A percentile compares a stretch with the other conserved stretches of the same genome.
Conservation (phyloP, 2,329 filamentous ascomycete genomes). For the Talaromyces marneffei region DNA sequence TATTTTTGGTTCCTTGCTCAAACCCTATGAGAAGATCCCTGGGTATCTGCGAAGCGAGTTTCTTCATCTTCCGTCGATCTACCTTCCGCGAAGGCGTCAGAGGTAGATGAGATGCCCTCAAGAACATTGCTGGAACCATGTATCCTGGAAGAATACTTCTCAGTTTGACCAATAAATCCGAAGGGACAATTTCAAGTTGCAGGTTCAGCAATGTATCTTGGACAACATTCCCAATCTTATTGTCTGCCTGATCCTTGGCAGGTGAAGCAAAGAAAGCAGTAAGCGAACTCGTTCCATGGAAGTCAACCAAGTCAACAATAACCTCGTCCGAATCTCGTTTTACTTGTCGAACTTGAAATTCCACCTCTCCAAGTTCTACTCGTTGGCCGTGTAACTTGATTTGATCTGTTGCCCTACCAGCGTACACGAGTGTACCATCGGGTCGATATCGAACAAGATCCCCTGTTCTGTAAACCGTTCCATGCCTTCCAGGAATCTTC, state of each 20-base stretch:
- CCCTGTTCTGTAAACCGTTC: neutral
- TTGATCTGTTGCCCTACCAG: neutral
- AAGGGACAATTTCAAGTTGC: neutral
- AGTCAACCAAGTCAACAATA: neutral
- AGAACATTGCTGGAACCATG: slow-evolving; percentile 7
- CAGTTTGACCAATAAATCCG: neutral
- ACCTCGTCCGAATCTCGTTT: neutral
- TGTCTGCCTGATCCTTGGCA: too few relatives aligned
- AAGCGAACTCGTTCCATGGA: neutral
- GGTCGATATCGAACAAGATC: slow-evolving; percentile 4
- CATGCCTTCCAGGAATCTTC: neutral
- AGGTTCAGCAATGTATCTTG: neutral
- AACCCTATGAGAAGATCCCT: neutral
- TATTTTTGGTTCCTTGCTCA: neutral
- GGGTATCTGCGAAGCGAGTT: neutral
- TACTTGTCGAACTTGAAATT: neutral
- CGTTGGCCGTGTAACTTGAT: slow-evolving; percentile 12
- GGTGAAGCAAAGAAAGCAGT: neutral
- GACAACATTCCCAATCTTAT: neutral
- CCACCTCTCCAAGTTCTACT: slow-evolving; percentile 6
- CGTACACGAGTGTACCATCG: slow-evolving; percentile 4
- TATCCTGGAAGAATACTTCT: slow-evolving; percentile 19
- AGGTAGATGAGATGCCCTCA: neutral
- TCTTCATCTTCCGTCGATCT: slow-evolving; percentile 2
- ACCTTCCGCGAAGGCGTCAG: neutral